Evolutionary conservation across 2,329 filamentous ascomycete genomes (phyloP), one percentile per base, ranked within the genome.

Genomic region (Exophiala viscosa): DNA sequence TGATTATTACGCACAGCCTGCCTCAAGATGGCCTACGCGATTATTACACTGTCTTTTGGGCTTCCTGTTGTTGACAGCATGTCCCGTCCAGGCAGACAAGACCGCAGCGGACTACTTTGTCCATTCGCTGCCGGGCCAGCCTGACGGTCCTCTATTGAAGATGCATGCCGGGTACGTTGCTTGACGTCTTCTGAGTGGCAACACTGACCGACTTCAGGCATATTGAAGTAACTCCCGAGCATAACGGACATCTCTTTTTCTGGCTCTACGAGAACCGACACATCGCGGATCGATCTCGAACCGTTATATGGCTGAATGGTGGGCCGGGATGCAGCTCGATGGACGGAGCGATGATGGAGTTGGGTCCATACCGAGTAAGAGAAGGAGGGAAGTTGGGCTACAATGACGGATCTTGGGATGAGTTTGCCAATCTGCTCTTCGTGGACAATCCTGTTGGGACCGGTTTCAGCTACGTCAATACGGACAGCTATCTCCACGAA

Each of bases 181-280:
- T 28, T 42, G 32, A 17, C 4, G 28, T 2, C 17, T 1, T 9
- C 11, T 41, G 15, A 38, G 48, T 32, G 38, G 20, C 23, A 8
- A 32, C 43, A 20, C 44, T 47, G 31, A 50, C 53, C 34, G 10
- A 44, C 45, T 40, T 20, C 67, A 96, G 90, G 49, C 93, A 99
- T 74, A 86, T 99, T 69, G 91, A 97, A 73, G 80, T 99, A 65
- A 87, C 85, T 32, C 82, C 87, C 15, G 85, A 90, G 61, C 82
- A 87, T 69, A 90, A 97, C 68, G 92, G 90, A 62, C 95, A 97
- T 70, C 74, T 99, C 14, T 99, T 97, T 78, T 99, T 99, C 77
- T 99, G 93, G 93, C 89, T 96, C 66, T 96, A 88, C 68, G 84
- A 96, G 68, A 97, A 97, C 68, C 82, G 88, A 62, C 93, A 99